A percentile compares a stretch with the other conserved stretches of the same genome.
Evolutionary conservation across 208 protist species (phyloP).

Genomic region (Tritrichomonas musculus): DNA sequence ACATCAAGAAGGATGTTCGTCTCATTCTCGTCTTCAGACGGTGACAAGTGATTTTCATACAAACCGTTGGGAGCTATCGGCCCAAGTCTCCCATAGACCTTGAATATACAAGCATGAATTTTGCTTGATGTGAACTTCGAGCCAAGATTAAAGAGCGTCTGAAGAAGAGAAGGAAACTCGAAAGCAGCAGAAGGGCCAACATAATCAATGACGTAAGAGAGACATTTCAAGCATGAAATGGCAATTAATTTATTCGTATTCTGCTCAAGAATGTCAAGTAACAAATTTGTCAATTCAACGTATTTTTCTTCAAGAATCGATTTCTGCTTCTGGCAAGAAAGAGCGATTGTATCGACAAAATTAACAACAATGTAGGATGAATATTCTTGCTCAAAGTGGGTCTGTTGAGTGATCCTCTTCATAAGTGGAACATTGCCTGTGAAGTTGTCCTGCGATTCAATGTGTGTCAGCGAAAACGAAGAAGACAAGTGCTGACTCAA

Average conservation of each 20-base stretch:
- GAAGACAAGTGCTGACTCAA: too few relatives aligned
- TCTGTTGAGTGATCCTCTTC: background rate
- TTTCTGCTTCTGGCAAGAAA: background rate
- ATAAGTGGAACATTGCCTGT: too few relatives aligned
- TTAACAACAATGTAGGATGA: background rate
- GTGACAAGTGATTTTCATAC: too few relatives aligned
- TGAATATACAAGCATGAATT: slow-evolving; percentile 12
- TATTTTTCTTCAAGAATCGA: background rate
- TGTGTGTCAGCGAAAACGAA: too few relatives aligned
- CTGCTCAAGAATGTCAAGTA: background rate
- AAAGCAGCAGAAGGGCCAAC: background rate
- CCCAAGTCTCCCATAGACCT: slow-evolving; percentile 16
- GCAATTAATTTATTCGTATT: background rate
- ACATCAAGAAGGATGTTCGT: too few relatives aligned
- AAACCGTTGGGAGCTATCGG: background rate
- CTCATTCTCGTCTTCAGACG: too few relatives aligned
- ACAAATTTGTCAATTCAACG: background rate
- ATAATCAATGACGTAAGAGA: slow-evolving; percentile 1
- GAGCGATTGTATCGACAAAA: background rate
- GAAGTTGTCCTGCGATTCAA: too few relatives aligned
- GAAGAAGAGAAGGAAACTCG: background rate
- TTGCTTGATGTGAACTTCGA: background rate
- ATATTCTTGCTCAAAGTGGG: background rate
- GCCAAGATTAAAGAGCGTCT: background rate
- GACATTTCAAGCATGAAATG: background rate